A percentile compares a stretch with the other conserved stretches of the same genome.
phyloP scores from a whole-genome alignment of 768 basidiomycete species.

The Kwoniella botswanensis region DNA sequence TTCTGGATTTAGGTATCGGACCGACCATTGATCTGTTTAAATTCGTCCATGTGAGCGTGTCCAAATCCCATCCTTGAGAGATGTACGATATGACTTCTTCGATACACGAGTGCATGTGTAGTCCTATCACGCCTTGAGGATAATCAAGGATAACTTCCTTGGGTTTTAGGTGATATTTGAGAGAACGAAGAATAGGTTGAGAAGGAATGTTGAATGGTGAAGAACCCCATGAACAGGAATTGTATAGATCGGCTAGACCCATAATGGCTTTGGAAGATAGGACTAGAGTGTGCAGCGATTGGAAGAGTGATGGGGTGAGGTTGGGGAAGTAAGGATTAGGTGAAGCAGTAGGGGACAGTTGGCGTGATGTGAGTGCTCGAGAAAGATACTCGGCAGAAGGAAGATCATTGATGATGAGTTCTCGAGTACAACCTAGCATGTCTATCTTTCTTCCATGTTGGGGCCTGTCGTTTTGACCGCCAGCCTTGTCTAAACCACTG shows the following conservation, averaged over 20 bases:
- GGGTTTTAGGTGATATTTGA: constrained; percentile 6
- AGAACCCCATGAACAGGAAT: constrained; percentile 13
- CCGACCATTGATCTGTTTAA: constrained; percentile 4
- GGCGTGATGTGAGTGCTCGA: background rate
- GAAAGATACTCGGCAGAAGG: constrained; percentile 6
- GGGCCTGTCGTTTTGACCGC: too few relatives aligned
- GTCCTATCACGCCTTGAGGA: background rate
- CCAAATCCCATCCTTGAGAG: constrained; percentile 9
- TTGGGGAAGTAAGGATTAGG: constrained; percentile 1
- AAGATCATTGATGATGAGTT: background rate
- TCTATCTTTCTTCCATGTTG: background rate
- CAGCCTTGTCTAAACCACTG: background rate
- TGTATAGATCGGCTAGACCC: constrained; percentile 20
- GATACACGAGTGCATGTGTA: constrained; percentile 18
- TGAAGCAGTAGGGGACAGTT: background rate
- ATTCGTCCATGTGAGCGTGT: background rate
- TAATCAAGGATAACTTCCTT: constrained; percentile 1
- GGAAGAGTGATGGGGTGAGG: background rate
- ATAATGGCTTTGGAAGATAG: constrained; percentile 14
- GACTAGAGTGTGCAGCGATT: background rate
- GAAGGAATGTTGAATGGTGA: constrained; percentile 9
- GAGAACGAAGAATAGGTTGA: constrained; percentile 6
- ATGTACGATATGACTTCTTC: constrained; percentile 15
- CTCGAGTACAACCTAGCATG: background rate
- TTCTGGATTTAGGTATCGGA: background rate